phyloP scores from a whole-genome alignment of 805 yeast genomes.

The Zygotorulaspora sp. region DNA sequence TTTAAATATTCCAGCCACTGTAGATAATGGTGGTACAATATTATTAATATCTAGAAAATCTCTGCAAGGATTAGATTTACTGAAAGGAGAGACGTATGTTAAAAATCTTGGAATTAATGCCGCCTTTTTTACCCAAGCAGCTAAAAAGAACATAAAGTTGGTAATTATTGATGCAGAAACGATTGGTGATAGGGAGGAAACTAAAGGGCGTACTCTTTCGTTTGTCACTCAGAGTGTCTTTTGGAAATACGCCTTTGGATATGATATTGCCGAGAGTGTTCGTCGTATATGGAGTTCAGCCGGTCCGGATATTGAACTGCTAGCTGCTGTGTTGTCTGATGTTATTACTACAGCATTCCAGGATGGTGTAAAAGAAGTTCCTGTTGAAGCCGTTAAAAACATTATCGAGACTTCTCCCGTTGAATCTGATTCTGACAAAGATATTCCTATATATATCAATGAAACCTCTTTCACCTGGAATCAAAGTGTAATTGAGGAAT shows the following conservation, averaged over 20 bases:
- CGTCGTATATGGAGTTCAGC: conserved; percentile 75
- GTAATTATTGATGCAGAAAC: conserved; percentile 57
- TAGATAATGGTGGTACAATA: conserved; percentile 53
- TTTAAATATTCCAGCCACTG: conserved; percentile 60
- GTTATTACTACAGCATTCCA: conserved; percentile 55
- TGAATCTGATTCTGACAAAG: conserved; percentile 36
- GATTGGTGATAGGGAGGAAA: conserved; percentile 62
- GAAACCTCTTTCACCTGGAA: conserved; percentile 66
- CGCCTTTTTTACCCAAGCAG: conserved; percentile 48
- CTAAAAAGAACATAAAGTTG: conserved; percentile 49
- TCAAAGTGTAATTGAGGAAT: conserved; percentile 44
- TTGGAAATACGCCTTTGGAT: conserved; percentile 63
- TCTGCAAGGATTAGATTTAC: conserved; percentile 26
- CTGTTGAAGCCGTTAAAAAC: conserved; percentile 26
- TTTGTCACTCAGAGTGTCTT: conserved; percentile 76
- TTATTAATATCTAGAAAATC: conserved; percentile 38
- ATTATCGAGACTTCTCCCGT: conserved; percentile 36
- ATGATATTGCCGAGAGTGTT: conserved; percentile 57
- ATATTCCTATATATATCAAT: conserved; percentile 49
- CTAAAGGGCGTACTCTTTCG: conserved; percentile 68
- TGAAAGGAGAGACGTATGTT: conserved; percentile 42
- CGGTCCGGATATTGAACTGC: conserved; percentile 74
- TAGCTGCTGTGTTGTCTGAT: conserved; percentile 65
- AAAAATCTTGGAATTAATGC: conserved; percentile 48
- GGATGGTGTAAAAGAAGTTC: conserved; percentile 40